Evolutionary conservation across 202 grass and related monocot genomes (phyloP), one percentile per base, ranked within the genome.

Genomic region (Digitaria exilis): DNA sequence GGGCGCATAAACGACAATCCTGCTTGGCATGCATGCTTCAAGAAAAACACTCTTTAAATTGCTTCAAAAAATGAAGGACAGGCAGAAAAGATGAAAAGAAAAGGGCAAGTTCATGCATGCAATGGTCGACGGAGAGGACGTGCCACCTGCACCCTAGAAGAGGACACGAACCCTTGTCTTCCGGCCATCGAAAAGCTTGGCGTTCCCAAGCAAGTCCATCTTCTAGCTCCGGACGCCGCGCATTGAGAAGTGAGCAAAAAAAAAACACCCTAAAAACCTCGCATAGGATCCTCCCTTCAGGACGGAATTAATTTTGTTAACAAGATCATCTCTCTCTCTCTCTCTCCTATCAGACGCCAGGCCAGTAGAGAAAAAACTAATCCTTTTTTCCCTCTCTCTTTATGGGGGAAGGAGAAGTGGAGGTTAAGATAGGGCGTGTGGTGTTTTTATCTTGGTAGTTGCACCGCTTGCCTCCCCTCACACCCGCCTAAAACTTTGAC

Each of bases 101-200:
- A 80, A 77, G 35, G 49, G 50, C 55, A 25, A 49, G 42, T 30
- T 48, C 34, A 73, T 26, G 42, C 43, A 65, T 60, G n/a, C n/a
- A n/a, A n/a, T n/a, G 74, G 60, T 70, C 35, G 78, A 62, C 66
- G 76, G 66, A 78, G 85, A 78, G 77, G 28, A 77, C 69, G 79
- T 84, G 91, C 82, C 85, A 84, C 82, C 88, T 94, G 92, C 83
- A 88, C 84, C 88, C 92, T 75, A 87, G 56, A 82, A 50, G 92
- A 91, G 76, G 92, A 94, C 88, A 89, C 80, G 86, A 88, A 87
- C 88, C 88, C 92, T 89, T 88, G 86, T 94, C 92, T 89, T 94
- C 86, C 88, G 92, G 84, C 83, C 80, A 86, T 83, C 79, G 65
- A 88, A 88, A 85, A 79, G 34, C 80, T 80, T 77, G 26, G 58